phyloP scores from a whole-genome alignment of 2,329 filamentous ascomycete genomes.

The Beauveria rudraprayagi region DNA sequence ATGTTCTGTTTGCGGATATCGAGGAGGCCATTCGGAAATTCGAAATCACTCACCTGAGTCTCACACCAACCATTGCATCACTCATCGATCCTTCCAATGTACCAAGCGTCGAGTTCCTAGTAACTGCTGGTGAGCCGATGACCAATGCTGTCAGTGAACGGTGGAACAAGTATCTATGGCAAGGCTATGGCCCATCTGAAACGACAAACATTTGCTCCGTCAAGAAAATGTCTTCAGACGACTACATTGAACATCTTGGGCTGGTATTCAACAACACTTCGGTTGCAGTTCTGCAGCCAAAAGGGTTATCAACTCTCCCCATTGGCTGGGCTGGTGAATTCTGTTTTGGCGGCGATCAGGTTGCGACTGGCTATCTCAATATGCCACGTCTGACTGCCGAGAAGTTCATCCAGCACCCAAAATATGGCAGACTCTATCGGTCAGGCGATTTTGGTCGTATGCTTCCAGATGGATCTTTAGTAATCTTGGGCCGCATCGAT shows the following conservation, averaged over 20 bases:
- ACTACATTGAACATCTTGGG: constrained; percentile 70
- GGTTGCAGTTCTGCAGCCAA: constrained; percentile 50
- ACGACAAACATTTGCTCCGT: constrained; percentile 84
- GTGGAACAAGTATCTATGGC: constrained; percentile 65
- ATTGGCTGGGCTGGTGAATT: constrained; percentile 71
- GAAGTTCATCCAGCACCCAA: constrained; percentile 62
- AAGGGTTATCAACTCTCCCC: constrained; percentile 48
- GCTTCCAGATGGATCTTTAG: constrained; percentile 65
- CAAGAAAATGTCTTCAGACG: constrained; percentile 47
- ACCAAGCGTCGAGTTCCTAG: constrained; percentile 64
- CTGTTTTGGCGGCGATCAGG: constrained; percentile 79
- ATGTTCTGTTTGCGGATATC: constrained; percentile 65
- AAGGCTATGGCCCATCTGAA: constrained; percentile 79
- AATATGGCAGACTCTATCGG: constrained; percentile 67
- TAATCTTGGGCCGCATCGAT: constrained; percentile 66
- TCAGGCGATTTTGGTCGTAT: constrained; percentile 78
- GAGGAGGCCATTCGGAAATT: constrained; percentile 58
- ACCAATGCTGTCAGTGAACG: constrained; percentile 60
- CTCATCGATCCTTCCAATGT: constrained; percentile 62
- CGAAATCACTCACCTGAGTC: constrained; percentile 67
- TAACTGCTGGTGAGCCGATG: constrained; percentile 75
- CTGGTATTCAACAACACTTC: constrained; percentile 68
- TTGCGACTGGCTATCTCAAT: constrained; percentile 67
- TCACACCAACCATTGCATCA: constrained; percentile 78
- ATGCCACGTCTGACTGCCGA: constrained; percentile 50